These are phyloP conservation scores for Ciborinia camelliae DNA, from an alignment of 2,329 filamentous ascomycete genomes.

Conservation along the genomic window DNA sequence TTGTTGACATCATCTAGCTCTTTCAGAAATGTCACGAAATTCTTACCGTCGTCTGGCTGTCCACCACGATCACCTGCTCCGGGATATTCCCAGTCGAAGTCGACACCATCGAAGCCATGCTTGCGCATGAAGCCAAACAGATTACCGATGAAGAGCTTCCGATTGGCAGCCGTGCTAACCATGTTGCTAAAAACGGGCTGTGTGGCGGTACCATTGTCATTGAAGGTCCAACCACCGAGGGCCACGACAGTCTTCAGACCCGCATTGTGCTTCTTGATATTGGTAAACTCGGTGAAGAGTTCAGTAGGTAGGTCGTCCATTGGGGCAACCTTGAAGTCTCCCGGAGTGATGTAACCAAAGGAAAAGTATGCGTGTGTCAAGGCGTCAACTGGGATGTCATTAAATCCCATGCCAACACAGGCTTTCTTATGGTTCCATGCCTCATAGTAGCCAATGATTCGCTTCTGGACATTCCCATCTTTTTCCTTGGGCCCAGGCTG, in stretches of 20 bases:
- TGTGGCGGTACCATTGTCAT: constrained; percentile 12
- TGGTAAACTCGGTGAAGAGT: constrained; percentile 23
- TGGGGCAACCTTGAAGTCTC: constrained; percentile 33
- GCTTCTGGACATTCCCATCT: constrained; percentile 4
- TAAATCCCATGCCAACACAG: not conserved
- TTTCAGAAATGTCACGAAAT: constrained; percentile 35
- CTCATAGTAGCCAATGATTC: constrained; percentile 41
- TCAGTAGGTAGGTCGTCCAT: constrained; percentile 25
- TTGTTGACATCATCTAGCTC: constrained; percentile 1
- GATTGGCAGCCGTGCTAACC: constrained; percentile 27
- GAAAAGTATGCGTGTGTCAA: constrained; percentile 34
- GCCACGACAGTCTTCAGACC: constrained; percentile 22
- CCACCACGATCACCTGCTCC: constrained; percentile 41
- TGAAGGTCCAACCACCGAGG: constrained; percentile 26
- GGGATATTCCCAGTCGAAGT: constrained; percentile 15
- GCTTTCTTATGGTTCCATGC: constrained; percentile 29
- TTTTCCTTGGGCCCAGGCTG: constrained; percentile 7
- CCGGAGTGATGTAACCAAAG: constrained; percentile 43
- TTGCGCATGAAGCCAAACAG: too few relatives aligned
- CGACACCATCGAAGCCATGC: constrained; percentile 8
- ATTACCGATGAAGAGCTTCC: too few relatives aligned
- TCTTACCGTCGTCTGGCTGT: constrained; percentile 37
- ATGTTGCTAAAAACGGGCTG: not conserved
- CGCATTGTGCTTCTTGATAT: constrained; percentile 14
- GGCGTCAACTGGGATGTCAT: constrained; percentile 19